These are phyloP conservation scores for Lepidium campestre DNA, from an alignment of 441 rosid genomes.

Conservation along the genomic window DNA sequence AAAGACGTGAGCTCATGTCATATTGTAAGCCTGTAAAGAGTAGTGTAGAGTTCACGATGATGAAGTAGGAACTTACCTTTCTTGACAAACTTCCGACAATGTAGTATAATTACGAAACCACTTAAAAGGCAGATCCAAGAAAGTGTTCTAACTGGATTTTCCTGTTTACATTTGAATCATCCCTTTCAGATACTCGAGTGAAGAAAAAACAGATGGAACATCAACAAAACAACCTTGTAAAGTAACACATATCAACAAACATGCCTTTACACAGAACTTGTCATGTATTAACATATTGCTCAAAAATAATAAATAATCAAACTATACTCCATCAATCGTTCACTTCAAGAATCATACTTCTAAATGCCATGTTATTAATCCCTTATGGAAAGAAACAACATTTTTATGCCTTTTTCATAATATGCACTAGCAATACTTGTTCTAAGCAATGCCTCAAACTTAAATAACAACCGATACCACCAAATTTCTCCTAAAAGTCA, in stretches of 20 bases:
- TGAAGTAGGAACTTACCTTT: slow-evolving; percentile 51
- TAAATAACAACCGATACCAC: not conserved
- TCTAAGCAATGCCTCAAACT: not conserved
- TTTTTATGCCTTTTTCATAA: not conserved
- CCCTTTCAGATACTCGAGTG: not conserved
- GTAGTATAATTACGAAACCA: slow-evolving; percentile 40
- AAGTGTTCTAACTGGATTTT: slow-evolving; percentile 31
- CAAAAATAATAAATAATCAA: not conserved
- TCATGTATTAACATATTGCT: not conserved
- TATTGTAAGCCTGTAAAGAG: not conserved
- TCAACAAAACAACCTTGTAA: not conserved
- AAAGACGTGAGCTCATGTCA: not conserved
- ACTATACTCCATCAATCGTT: not conserved
- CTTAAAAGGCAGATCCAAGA: slow-evolving; percentile 48
- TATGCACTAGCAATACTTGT: not conserved
- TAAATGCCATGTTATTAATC: not conserved
- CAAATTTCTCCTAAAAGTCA: not conserved
- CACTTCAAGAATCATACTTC: not conserved
- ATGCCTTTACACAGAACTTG: not conserved
- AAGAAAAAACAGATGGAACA: slow-evolving; percentile 2
- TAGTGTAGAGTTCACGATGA: not conserved
- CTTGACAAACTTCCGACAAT: slow-evolving; percentile 46
- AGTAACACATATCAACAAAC: not conserved
- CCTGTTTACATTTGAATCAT: slow-evolving; percentile 36
- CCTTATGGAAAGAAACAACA: not conserved